Evolutionary conservation across 1,284 basidiomycete genomes (phyloP), one percentile per base, ranked within the genome.

Genomic region (Heimioporus retisporus): DNA sequence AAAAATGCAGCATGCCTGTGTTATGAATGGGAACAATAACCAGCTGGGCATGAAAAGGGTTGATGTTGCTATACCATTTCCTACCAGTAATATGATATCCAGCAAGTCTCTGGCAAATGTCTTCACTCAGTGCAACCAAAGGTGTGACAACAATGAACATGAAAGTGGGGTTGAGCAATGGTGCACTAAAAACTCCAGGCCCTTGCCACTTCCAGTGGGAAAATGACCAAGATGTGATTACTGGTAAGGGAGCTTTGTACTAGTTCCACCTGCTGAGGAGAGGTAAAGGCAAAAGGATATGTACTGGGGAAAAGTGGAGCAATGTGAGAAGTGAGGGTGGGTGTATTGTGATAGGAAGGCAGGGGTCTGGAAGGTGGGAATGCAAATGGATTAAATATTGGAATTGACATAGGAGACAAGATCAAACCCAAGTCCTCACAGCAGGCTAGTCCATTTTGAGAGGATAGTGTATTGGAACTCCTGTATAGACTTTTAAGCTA

Each of bases 201-300:
- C 72, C 43, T 75, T 73, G 0, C 74, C 69, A 8, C 69, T 70
- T 2, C 73, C 69, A 1, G 71, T 75, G 1, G 70, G 71, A 73
- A 16, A 3, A 75, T 25, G 0, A 59, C 65, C 11, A 75, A n/a
- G 0, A 73, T 66, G 31, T 72, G 72, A 3, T 44, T 50, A 4
- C 3, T 64, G 4, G 44, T 69, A 0, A 69, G 19, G 6, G n/a
- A 56, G 51, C 55, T 55, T 14, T 55, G 55, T 8, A 55, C 58
- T 2, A 69, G 53, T 42, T 69, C 60, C 0, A 60, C 68, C 11
- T 69, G 68, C 0, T 66, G 16, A n/a, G n/a, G n/a, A n/a, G n/a
- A n/a, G n/a, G n/a, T n/a, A n/a, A n/a, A n/a, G n/a, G n/a, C n/a
- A n/a, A n/a, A n/a, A n/a, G n/a, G n/a, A n/a, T n/a, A n/a, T n/a